Evolutionary conservation across 106 monocot genomes (phyloP), one percentile per base, ranked within the genome.

Genomic region (Apostasia ramifera): DNA sequence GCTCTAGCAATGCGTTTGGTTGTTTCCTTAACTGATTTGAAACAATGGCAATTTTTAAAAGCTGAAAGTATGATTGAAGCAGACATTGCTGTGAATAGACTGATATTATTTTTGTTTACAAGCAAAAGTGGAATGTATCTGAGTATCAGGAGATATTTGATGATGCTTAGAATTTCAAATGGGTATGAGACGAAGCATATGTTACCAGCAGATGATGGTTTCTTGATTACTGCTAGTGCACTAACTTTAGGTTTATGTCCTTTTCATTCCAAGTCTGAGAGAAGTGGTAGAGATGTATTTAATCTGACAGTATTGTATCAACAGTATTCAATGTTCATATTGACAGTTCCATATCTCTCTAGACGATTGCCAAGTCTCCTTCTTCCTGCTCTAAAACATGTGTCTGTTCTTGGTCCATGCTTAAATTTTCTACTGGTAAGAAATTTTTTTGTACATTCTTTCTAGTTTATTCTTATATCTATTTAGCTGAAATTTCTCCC

Each of bases 171-270:
- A 54, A 46, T 68, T 79, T 54, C 78, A 4, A 37, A 38, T 90
- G 45, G 43, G 40, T 56, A 64, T 15, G 65, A 75, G 49, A 83
- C 66, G 69, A 78, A 77, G 46, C 58, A 49, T 61, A 44, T 50
- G 51, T 51, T 66, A 53, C 46, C 64, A 61, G 63, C 63, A 53
- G 82, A 81, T 40, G 75, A 87, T 50, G 8, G 69, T 61, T 75
- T 91, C 47, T 66, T 95, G 73, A 83, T 95, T 71, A 88, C 91
- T 78, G 88, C 88, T 43, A 86, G 86, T 84, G 91, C 83, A 47
- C 59, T 88, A 67, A 95, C 88, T 68, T 74, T 91, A 73, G 85
- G 83, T 62, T 75, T 95, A 61, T 88, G 95, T 2, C 88, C 91
- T 57, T 85, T 91, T 66, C 77, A 84, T 70, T 48, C 59, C 26